Evolutionary conservation across 345 rosid species (phyloP), one percentile per base, ranked within the genome.

Genomic region (Angophora floribunda): DNA sequence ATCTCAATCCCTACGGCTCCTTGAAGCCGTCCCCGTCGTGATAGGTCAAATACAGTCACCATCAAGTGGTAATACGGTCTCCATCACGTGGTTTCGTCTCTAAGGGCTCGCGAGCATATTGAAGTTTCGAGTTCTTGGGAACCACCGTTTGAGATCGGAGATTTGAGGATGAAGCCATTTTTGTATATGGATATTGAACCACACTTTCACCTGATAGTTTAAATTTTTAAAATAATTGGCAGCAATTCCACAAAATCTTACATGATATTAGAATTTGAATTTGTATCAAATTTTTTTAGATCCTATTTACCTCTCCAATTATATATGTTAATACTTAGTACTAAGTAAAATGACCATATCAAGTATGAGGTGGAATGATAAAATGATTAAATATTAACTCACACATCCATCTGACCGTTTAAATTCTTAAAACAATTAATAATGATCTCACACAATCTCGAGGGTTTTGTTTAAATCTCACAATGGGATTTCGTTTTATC

Each of bases 361-460:
- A 36, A 36, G 41, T 4, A 36, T 36, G 4, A 36, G 41, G 41
- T 36, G 4, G 4, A 36, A 36, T 36, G 41, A 36, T 36, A 2
- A 36, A 36, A 36, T 36, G 4, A 36, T 36, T 36, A 36, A 36
- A 36, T 36, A 55, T 55, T 55, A 55, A 55, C 0, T 4, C 0
- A 55, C 0, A 1, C 0, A 21, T 55, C 0, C 0, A 9, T 55
- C 1, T 55, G 21, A 22, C 0, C 1, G 0, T 0, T 55, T 22
- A 55, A 55, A 22, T 0, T 21, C 9, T 55, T 55, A 55, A 0
- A 55, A 55, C 21, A 22, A 55, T 22, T 0, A 21, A 0, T 55
- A 22, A 1, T 4, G 3, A 55, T 22, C 0, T 55, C 24, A 4
- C 1, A 55, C 21, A 9, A 9, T 55, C 41, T 36, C 4, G 41